Base-by-base conservation (phyloP, 2,329 filamentous ascomycete genomes). In the Lecanicillium sp. region DNA sequence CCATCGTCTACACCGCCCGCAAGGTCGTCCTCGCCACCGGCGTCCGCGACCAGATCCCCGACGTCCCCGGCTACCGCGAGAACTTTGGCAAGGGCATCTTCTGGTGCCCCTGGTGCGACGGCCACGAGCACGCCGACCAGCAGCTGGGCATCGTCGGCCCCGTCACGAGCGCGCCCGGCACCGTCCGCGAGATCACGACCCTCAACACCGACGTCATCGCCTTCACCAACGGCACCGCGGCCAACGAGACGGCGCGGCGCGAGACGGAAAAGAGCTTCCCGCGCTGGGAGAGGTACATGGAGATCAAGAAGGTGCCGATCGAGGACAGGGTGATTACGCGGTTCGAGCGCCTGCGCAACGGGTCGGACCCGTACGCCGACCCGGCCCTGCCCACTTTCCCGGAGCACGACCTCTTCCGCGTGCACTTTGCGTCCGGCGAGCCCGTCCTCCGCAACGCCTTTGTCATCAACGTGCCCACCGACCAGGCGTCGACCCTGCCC, bases 51-150 rank as follows among this genome's bases (percentile, higher is more conserved):
- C 58, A 78, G 20, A 62, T 83, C 2, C 78, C 80, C 1, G 19
- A 50, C 1, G 81, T 77, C 0, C 78, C 79, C 0, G 79, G 80
- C 0, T 46, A 83, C 0, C 26, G 54, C 7, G 73, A 79, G 47
- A 74, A 71, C 55, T 83, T 75, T 71, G 78, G 77, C 41, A 69
- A 75, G 50, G 80, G 79, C 5, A 73, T 83, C 44, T 83, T 66
- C 63, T 83, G 79, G 77, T 83, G 79, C 47, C 78, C 78, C 0
- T 83, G 79, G 79, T 83, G 79, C 52, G 79, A 83, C 56, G 79
- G 79, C 11, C 69, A 75, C 53, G 79, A 83, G 61, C 78, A 83
- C 58, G 74, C 72, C 0, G 77, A 81, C 56, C 78, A 82, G 52
- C 50, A 70, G 0, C 67, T 83, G 1, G 78, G 79, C 1, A 66